Conservation (phyloP, 805 yeast genomes). For the Candida golubevii region DNA sequence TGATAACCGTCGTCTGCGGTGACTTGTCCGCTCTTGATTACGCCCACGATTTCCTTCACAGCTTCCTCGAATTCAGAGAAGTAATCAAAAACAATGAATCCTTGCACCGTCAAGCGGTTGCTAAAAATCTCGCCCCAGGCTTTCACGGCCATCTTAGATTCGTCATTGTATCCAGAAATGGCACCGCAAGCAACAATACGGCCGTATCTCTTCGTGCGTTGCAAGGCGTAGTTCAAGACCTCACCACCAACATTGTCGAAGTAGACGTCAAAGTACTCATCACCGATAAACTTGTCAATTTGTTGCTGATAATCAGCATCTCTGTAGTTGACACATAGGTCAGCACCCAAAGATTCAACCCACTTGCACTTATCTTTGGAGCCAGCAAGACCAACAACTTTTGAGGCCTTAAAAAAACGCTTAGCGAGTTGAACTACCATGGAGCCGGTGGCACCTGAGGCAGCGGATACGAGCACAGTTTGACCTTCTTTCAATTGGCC, state of each 20-base stretch:
- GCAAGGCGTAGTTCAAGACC: slow-evolving; percentile 44
- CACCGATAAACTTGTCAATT: slow-evolving; percentile 34
- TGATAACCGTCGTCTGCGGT: slow-evolving; percentile 30
- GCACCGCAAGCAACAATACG: slow-evolving; percentile 59
- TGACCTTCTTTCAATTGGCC: slow-evolving; percentile 45
- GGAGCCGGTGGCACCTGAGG: slow-evolving; percentile 71
- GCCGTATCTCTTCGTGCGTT: slow-evolving; percentile 37
- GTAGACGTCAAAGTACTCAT: slow-evolving; percentile 47
- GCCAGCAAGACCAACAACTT: slow-evolving; percentile 62
- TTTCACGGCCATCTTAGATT: slow-evolving; percentile 30
- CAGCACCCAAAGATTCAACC: slow-evolving; percentile 54
- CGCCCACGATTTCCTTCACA: slow-evolving; percentile 28
- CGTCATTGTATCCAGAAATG: slow-evolving; percentile 53
- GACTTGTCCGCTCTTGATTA: slow-evolving; percentile 40
- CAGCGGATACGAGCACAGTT: slow-evolving; percentile 56
- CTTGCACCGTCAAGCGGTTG: slow-evolving; percentile 49
- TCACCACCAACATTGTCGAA: slow-evolving; percentile 66
- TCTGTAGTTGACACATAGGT: slow-evolving; percentile 52
- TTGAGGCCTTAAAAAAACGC: slow-evolving; percentile 46
- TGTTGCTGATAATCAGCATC: slow-evolving; percentile 29
- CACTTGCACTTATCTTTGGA: slow-evolving; percentile 50
- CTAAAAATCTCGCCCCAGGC: slow-evolving; percentile 43
- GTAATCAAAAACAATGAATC: slow-evolving; percentile 50
- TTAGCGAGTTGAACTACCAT: slow-evolving; percentile 55
- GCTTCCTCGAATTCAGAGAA: slow-evolving; percentile 35